Base-by-base conservation (phyloP, 176 grass and related monocot species). In the Alloteropsis semialata region DNA sequence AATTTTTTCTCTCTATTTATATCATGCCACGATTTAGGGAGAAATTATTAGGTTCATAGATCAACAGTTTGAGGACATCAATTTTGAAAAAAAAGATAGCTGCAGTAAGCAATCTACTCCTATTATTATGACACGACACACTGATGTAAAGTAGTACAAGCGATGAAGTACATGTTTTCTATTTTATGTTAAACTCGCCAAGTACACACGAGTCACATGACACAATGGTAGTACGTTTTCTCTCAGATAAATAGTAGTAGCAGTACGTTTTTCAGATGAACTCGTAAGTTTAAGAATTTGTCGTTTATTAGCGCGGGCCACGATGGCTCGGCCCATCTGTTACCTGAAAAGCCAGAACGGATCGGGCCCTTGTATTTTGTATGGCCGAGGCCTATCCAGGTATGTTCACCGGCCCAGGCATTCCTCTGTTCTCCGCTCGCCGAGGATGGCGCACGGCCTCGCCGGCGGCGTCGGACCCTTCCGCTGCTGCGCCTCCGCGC, bases 381-480 rank as follows among this genome's bases (percentile, higher is more conserved):
- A 57, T 16, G 6, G 11, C 21, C 15, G 36, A 21, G 24, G 10
- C 17, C 37, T 18, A 9, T 59, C 54, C 15, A 5, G 30, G 24
- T 1, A 62, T 16, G 34, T 36, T 2, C 34, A 58, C 33, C 51
- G 53, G 53, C 56, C 60, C 77, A 65, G 70, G 17, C 67, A 12
- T 15, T 43, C 36, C 36, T 24, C 44, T 55, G 18, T 12, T 34
- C 27, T 24, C 39, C 66, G 22, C 58, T 71, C 71, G 55, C 78
- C 69, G 34, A 19, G 72, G 11, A 88, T 82, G 86, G 56, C 69
- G 62, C 77, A 78, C 28, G 61, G 72, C 86, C 59, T 77, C 74
- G 33, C 75, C 89, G 80, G 79, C 73, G 81, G 64, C 50, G 80
- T 56, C 55, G n/a, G 10, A 49, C 32, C 66, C 69, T 66, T 81